Conservation (phyloP, 106 monocot species). For the Iris macrosiphon region DNA sequence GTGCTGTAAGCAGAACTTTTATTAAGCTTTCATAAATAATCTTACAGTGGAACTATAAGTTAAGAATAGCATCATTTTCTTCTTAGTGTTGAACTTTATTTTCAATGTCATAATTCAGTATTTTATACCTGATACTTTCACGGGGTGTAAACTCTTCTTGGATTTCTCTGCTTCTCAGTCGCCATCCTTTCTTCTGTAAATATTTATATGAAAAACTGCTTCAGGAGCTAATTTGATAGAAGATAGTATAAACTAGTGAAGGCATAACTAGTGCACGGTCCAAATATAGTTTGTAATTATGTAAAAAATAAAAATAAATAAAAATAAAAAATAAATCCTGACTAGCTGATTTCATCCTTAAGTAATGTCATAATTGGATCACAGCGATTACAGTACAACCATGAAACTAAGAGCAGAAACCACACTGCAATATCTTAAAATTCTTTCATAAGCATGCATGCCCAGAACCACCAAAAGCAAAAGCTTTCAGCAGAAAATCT, state of each 20-base stretch:
- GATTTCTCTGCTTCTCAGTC: constrained; percentile 2
- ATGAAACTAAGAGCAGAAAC: neutral
- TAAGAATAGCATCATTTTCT: too few species aligned
- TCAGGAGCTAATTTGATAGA: neutral
- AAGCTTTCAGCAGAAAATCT: neutral
- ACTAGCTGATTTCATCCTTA: neutral
- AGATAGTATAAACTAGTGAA: neutral
- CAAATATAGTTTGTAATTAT: neutral
- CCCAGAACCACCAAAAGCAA: neutral
- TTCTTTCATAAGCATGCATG: constrained; percentile 2
- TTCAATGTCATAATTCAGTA: too few species aligned
- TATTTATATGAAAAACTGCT: neutral
- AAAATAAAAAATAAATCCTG: neutral
- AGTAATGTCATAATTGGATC: neutral
- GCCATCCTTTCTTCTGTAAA: constrained; percentile 8
- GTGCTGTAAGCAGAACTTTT: too few species aligned
- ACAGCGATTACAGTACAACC: neutral
- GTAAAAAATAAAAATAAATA: neutral
- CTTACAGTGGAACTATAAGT: too few species aligned
- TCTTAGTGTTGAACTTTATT: too few species aligned
- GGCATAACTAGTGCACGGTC: neutral
- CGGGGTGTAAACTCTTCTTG: neutral
- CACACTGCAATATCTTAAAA: neutral
- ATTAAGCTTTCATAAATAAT: too few species aligned
- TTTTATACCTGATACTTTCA: constrained; percentile 1